These are phyloP conservation scores for Neurospora sp. DNA, from an alignment of 495 filamentous ascomycete species.

Conservation along the genomic window DNA sequence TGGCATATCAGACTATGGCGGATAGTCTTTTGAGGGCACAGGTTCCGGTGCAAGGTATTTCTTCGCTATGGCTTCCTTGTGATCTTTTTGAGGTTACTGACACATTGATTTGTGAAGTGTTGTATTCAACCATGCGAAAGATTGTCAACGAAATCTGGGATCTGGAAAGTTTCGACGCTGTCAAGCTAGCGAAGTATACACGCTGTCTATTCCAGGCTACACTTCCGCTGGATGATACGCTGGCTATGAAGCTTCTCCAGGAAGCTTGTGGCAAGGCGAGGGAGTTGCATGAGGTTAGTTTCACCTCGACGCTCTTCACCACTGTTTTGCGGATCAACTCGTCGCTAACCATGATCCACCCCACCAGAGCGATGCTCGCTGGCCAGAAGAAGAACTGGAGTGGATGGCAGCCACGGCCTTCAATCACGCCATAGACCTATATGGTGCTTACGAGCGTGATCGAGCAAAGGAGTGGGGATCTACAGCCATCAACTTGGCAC, in stretches of 20 bases:
- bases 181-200: constrained; percentile 58
- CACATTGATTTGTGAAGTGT: constrained; percentile 13
- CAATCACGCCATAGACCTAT: constrained; percentile 68
- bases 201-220: constrained; percentile 61
- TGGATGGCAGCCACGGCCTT: constrained; percentile 68
- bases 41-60: constrained; percentile 37
- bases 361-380: constrained; percentile 34
- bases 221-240: constrained; percentile 32
- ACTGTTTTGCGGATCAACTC: background rate
- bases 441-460: constrained; percentile 43
- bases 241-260: constrained; percentile 46
- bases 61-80: background rate
- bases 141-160: constrained; percentile 55
- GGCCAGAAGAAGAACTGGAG: constrained; percentile 62
- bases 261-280: constrained; percentile 43
- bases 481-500: constrained; percentile 55
- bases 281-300: constrained; percentile 30
- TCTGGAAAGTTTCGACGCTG: constrained; percentile 38
- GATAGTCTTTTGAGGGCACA: constrained; percentile 50
- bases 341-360: background rate
- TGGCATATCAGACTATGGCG: constrained; percentile 42
- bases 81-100: constrained; percentile 1
- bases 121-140: constrained; percentile 44
- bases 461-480: constrained; percentile 53
- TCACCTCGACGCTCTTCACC: background rate